Conservation (phyloP, 2,329 filamentous ascomycete genomes). For the Grosmannia clavigera region DNA sequence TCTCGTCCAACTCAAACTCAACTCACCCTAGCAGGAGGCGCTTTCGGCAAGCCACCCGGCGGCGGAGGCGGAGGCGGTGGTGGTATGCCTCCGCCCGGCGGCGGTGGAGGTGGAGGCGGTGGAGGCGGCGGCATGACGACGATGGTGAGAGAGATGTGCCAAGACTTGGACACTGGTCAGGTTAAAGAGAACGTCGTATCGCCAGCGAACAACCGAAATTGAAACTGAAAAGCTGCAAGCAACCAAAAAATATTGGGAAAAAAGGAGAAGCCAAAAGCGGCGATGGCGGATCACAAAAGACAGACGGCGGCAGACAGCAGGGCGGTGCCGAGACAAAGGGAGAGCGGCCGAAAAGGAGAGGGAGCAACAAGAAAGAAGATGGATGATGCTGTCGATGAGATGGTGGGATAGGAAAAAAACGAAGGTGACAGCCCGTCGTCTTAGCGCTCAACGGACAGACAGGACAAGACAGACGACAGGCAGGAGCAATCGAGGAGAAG, state of each 20-base stretch:
- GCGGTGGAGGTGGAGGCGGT: constrained; percentile 11
- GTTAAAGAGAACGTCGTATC: background rate
- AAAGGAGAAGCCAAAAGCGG: background rate
- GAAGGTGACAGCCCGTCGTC: background rate
- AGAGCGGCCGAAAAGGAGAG: no score
- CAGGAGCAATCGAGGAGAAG: background rate
- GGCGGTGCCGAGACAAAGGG: no score
- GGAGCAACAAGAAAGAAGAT: background rate
- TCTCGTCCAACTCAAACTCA: background rate
- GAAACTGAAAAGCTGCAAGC: no score
- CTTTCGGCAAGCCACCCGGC: constrained; percentile 42
- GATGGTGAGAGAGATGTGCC: background rate
- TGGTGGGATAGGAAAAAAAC: background rate
- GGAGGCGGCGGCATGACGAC: constrained; percentile 20
- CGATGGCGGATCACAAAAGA: background rate
- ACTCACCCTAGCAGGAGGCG: constrained; percentile 33
- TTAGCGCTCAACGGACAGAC: no score
- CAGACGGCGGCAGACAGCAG: background rate
- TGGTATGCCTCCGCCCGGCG: constrained; percentile 22
- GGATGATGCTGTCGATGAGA: background rate
- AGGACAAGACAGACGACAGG: background rate
- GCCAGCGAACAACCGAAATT: background rate
- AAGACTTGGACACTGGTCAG: background rate
- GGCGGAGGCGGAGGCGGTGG: constrained; percentile 48
- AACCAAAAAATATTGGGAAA: background rate